Conservation (phyloP, 345 rosid genomes). For the Nephelium lappaceum region DNA sequence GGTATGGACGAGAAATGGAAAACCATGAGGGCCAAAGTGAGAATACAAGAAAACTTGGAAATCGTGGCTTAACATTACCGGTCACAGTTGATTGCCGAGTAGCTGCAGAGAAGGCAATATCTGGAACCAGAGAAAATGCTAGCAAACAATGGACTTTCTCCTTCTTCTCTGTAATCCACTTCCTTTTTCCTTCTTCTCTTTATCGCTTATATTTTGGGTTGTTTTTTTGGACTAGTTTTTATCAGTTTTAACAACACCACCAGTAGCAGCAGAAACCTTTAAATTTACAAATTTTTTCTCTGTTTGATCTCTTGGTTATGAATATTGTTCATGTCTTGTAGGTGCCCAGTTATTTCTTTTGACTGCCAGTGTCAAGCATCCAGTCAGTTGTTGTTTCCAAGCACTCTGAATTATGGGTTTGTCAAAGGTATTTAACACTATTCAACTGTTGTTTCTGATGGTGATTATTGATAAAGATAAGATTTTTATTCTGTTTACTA, state of each 20-base stretch:
- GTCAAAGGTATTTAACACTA: conserved; percentile 24
- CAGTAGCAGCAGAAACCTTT: not conserved
- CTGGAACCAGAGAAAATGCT: conserved; percentile 21
- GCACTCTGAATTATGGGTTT: conserved; percentile 18
- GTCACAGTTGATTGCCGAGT: not conserved
- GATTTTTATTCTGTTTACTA: not conserved
- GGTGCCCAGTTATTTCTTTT: conserved; percentile 32
- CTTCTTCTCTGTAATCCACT: conserved; percentile 24
- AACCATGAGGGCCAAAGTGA: not conserved
- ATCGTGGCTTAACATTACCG: not conserved
- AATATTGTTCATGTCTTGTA: conserved; percentile 18
- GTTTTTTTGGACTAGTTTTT: not conserved
- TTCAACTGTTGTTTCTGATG: not conserved
- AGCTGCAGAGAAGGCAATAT: not conserved
- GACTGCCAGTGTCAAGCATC: conserved; percentile 21
- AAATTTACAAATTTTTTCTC: not conserved
- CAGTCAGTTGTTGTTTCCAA: conserved; percentile 25
- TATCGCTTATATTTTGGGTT: not conserved
- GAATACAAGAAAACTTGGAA: not conserved
- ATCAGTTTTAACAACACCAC: not conserved
- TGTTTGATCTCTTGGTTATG: not conserved
- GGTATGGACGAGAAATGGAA: not conserved
- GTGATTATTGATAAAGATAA: not conserved
- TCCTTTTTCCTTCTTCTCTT: not conserved
- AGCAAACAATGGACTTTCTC: conserved; percentile 8